Base-by-base conservation (phyloP, 768 basidiomycete species). In the Auriscalpium vulgare region DNA sequence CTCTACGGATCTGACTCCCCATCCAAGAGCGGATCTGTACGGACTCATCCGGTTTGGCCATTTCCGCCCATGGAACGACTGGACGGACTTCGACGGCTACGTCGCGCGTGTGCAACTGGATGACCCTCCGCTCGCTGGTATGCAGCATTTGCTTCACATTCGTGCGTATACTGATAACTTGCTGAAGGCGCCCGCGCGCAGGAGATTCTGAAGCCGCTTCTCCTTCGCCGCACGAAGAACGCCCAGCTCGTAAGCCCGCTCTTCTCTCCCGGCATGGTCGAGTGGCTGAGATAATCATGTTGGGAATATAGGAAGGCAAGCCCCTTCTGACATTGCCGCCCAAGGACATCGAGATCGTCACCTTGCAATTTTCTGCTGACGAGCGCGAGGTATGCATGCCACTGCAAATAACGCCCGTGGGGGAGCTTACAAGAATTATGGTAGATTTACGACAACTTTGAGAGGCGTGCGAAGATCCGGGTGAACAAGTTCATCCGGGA, bases 181-280 rank as follows among this genome's bases (percentile, higher is more conserved):
- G 4, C 29, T 29, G 29, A 29, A 67, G 82, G 82, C 4, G 69
- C 77, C 36, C 78, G 87, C 13, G 84, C 85, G 0, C 88, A 86
- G 62, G 78, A 80, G 10, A 79, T 91, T 44, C 71, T 91, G 47
- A 78, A 80, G 56, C 80, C 83, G 1, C 70, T 87, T 52, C 67
- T 90, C 23, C 72, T 92, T n/a, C 78, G 90, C 4, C 76, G 91
- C 3, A 90, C 84, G 29, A 91, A 91, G 65, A 73, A 84, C 56
- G 78, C 85, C 1, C 64, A 68, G 44, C 65, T 81, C 37, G 73
- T 72, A 19, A 43, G 40, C 40, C 40, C 16, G 7, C 36, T 29
- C 19, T 43, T 19, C 34, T 17, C 10, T 47, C 13, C 45, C n/a
- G 29, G 29, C 29, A 29, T 29, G 29, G 29, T 29, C 29, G 5